These are phyloP conservation scores for Ceratobasidium sp. DNA, from an alignment of 1,284 basidiomycete species.

Conservation along the genomic window DNA sequence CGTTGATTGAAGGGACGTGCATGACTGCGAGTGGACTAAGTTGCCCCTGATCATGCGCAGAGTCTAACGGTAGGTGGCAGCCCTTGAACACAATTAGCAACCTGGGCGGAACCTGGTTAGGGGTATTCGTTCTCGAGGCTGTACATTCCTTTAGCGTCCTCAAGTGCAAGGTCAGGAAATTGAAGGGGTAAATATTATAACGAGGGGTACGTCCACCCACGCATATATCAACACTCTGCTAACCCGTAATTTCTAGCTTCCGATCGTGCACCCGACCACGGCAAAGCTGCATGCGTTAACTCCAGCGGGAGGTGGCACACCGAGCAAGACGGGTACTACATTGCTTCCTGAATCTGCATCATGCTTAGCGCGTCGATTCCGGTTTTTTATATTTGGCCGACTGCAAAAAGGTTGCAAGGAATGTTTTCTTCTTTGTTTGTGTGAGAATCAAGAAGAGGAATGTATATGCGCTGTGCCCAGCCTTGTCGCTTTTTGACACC, in stretches of 20 bases:
- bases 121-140: conserved; percentile 91
- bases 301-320: conserved; percentile 85
- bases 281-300: conserved; percentile 81
- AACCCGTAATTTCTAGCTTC: conserved; percentile 61
- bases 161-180: conserved; percentile 76
- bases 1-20: conserved; percentile 96
- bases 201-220: conserved; percentile 65
- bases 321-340: conserved; percentile 93
- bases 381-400: conserved; percentile 84
- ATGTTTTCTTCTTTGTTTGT: conserved; percentile 54
- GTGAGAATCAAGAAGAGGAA: background rate
- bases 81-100: conserved; percentile 97
- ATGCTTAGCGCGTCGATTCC: conserved; percentile 79
- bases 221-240: conserved; percentile 46
- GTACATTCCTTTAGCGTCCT: conserved; percentile 90
- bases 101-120: conserved; percentile 98
- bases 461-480: background rate
- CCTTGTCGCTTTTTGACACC: background rate
- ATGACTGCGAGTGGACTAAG: conserved; percentile 82
- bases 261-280: conserved; percentile 92
- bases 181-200: conserved; percentile 63
- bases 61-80: conserved; percentile 58
- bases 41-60: conserved; percentile 4
- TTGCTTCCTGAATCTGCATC: conserved; percentile 85
- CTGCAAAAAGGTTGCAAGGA: conserved; percentile 88